Percentiles rank a stretch among this genome's conserved stretches.
These are phyloP conservation scores for Hyphopichia fennica DNA, from an alignment of 1,139 yeast species.

Conservation along the genomic window DNA sequence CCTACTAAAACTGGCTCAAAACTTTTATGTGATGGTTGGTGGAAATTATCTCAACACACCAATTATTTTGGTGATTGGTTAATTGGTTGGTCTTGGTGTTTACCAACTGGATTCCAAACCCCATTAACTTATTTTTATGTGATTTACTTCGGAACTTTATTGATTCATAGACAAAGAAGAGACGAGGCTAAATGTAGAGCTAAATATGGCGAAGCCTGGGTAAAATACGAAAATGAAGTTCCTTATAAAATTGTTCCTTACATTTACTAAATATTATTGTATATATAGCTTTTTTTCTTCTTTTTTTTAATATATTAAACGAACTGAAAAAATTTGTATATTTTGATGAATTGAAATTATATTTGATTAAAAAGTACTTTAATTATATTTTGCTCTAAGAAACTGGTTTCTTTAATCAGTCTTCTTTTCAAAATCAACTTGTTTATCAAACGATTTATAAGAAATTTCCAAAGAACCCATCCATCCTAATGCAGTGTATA, in stretches of 20 bases:
- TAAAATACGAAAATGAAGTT: conserved; percentile 71
- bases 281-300: neutral
- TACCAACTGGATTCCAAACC: conserved; percentile 82
- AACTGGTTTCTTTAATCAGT: conserved; percentile 53
- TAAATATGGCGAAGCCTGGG: conserved; percentile 88
- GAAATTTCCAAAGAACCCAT: conserved; percentile 61
- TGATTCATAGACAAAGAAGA: conserved; percentile 84
- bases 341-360: neutral
- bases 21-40: conserved; percentile 90
- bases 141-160: conserved; percentile 73
- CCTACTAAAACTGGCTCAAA: conserved; percentile 76
- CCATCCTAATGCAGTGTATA: conserved; percentile 61
- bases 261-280: conserved; percentile 49
- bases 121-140: conserved; percentile 87
- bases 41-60: conserved; percentile 90
- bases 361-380: neutral
- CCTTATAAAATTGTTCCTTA: conserved; percentile 92
- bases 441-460: conserved; percentile 71
- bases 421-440: conserved; percentile 63
- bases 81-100: conserved; percentile 89
- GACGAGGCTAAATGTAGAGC: conserved; percentile 89
- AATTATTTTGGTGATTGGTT: conserved; percentile 96
- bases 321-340: neutral
- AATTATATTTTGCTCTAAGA: conserved; percentile 3
- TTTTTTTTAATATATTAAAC: neutral